Percentiles rank a stretch among this genome's conserved stretches.
Evolutionary conservation across 768 basidiomycete genomes (phyloP).

Genomic region (Kwoniella dendrophila): DNA sequence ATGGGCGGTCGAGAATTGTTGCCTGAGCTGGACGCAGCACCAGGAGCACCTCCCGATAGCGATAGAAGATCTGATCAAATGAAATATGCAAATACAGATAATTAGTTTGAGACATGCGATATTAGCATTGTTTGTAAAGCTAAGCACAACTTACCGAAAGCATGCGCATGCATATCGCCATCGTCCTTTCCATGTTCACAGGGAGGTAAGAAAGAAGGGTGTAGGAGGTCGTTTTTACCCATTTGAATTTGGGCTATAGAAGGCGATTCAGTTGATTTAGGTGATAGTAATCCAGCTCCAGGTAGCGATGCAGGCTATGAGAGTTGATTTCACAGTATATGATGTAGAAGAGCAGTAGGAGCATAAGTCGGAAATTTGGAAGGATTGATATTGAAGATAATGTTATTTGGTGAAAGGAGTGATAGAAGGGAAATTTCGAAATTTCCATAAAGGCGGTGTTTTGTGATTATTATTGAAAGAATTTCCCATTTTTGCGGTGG

Average conservation of each 20-base stretch:
- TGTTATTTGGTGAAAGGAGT: conserved; percentile 11
- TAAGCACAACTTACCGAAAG: conserved; percentile 39
- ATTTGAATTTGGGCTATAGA: not conserved
- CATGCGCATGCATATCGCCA: conserved; percentile 46
- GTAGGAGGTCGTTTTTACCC: conserved; percentile 37
- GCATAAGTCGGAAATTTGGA: not conserved
- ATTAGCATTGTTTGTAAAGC: not conserved
- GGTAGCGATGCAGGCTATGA: conserved; percentile 25
- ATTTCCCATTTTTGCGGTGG: not conserved
- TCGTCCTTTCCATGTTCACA: conserved; percentile 42
- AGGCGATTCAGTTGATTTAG: conserved; percentile 15
- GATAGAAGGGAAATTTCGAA: conserved; percentile 4
- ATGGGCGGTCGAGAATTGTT: conserved; percentile 14
- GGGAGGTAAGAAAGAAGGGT: conserved; percentile 45
- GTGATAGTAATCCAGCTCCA: conserved; percentile 12
- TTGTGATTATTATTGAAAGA: not conserved
- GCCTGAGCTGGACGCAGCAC: not conserved
- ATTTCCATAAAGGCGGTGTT: conserved; percentile 19
- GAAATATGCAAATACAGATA: too few relatives aligned
- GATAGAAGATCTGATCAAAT: conserved; percentile 42
- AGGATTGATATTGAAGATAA: not conserved
- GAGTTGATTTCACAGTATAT: not conserved
- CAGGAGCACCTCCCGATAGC: conserved; percentile 28
- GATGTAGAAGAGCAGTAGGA: not conserved
- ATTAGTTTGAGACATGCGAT: not conserved